Conservation (phyloP, 495 filamentous ascomycete species). For the Hyaloscypha variabilis region DNA sequence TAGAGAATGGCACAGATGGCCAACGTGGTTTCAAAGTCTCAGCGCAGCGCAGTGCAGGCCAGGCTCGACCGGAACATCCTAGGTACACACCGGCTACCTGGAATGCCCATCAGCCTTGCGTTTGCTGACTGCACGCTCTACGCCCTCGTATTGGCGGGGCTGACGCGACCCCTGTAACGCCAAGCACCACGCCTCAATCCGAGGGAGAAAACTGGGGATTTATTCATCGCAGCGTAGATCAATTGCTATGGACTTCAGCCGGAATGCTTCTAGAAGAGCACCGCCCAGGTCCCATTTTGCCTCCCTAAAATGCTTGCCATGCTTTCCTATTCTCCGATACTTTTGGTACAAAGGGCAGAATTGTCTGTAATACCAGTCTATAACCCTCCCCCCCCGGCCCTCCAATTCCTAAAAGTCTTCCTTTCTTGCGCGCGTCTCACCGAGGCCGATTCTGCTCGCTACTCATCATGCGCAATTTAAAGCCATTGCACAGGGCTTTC, state of each 20-base stretch:
- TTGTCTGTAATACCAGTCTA: background rate
- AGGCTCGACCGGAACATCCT: background rate
- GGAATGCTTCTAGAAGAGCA: slow-evolving; percentile 3
- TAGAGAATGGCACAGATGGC: background rate
- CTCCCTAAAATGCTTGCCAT: slow-evolving; percentile 10
- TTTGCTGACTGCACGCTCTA: background rate
- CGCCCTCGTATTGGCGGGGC: background rate
- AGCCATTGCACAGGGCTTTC: slow-evolving; percentile 87
- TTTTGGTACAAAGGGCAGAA: slow-evolving; percentile 19
- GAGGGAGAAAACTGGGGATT: slow-evolving; percentile 2
- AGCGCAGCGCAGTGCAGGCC: too few relatives aligned
- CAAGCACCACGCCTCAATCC: slow-evolving; percentile 4
- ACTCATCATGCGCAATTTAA: slow-evolving; percentile 56
- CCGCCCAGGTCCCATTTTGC: background rate
- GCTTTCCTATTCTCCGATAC: background rate
- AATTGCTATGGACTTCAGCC: slow-evolving; percentile 12
- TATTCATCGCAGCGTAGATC: slow-evolving; percentile 8
- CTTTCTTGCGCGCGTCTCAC: background rate
- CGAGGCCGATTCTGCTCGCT: slow-evolving; percentile 41
- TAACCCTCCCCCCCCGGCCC: too few relatives aligned
- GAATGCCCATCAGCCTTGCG: slow-evolving; percentile 7
- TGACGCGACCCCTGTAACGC: background rate
- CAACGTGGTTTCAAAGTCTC: slow-evolving; percentile 16
- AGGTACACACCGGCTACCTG: background rate
- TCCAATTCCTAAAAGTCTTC: background rate